These are phyloP conservation scores for Ceratocystis colombiana DNA, from an alignment of 2,329 filamentous ascomycete genomes.

Conservation along the genomic window DNA sequence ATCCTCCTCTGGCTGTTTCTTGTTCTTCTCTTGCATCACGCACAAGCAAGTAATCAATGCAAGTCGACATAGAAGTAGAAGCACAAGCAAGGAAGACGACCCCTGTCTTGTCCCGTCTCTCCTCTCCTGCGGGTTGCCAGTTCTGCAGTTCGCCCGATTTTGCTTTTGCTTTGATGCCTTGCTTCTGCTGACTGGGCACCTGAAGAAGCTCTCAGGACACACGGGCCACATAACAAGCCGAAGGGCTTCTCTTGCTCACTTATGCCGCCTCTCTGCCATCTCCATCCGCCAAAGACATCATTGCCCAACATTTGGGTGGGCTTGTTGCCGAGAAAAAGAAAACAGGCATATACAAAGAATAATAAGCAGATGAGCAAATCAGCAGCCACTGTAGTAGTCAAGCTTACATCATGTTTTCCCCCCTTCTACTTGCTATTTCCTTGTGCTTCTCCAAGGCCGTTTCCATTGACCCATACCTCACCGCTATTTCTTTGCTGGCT, in stretches of 20 bases:
- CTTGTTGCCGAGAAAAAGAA: background rate
- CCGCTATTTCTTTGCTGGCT: conserved; percentile 4
- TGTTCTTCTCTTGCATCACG: conserved; percentile 11
- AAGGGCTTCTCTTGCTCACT: background rate
- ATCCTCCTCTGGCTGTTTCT: background rate
- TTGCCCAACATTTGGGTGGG: background rate
- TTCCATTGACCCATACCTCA: background rate
- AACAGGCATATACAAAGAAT: background rate
- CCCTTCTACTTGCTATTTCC: background rate
- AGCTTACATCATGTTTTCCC: background rate
- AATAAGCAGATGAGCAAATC: background rate
- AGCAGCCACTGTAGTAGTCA: background rate
- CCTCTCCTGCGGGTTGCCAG: too few relatives aligned
- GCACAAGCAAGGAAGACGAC: background rate
- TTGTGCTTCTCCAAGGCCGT: background rate
- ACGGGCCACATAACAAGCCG: background rate
- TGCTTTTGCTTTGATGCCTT: background rate
- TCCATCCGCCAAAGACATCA: background rate
- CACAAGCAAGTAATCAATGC: conserved; percentile 15
- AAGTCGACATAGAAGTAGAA: background rate
- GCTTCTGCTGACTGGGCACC: background rate
- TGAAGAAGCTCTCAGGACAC: background rate
- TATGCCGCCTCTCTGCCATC: background rate
- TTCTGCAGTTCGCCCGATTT: background rate
- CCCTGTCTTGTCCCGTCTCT: too few relatives aligned